Conservation (phyloP, 306 rosid species). For the Cucurbita argyrosperma region DNA sequence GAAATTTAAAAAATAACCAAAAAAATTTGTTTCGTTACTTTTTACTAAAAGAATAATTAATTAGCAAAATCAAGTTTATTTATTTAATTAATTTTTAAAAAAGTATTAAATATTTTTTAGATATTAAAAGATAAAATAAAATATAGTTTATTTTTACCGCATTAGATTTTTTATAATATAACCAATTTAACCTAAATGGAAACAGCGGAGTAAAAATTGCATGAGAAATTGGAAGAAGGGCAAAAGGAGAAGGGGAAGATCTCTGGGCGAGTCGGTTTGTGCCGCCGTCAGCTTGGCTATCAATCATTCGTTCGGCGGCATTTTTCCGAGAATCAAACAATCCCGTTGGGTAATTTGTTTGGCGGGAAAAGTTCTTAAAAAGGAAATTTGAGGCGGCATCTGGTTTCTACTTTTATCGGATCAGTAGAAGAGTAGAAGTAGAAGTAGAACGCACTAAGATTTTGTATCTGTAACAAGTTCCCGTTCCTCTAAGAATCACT, state of each 20-base stretch:
- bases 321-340: conserved; percentile 5
- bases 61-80: no score
- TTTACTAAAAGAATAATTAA: no score
- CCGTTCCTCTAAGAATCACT: neutral
- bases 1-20: no score
- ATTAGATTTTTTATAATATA: neutral
- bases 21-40: no score
- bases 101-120: no score
- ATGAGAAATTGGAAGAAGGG: neutral
- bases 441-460: neutral
- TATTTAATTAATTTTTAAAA: no score
- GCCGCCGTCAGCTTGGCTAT: neutral
- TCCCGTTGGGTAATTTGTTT: conserved; percentile 2
- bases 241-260: neutral
- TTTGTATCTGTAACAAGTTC: neutral
- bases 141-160: neutral
- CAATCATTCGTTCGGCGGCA: conserved; percentile 4
- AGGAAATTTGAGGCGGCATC: neutral
- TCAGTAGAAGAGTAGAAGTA: neutral
- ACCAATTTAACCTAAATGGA: neutral
- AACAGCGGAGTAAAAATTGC: neutral
- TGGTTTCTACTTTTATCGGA: neutral
- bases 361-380: conserved; percentile 42
- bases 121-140: no score
- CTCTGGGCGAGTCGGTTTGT: neutral